These are phyloP conservation scores for Sporothrix brasiliensis DNA, from an alignment of 2,329 filamentous ascomycete species.

Conservation along the genomic window DNA sequence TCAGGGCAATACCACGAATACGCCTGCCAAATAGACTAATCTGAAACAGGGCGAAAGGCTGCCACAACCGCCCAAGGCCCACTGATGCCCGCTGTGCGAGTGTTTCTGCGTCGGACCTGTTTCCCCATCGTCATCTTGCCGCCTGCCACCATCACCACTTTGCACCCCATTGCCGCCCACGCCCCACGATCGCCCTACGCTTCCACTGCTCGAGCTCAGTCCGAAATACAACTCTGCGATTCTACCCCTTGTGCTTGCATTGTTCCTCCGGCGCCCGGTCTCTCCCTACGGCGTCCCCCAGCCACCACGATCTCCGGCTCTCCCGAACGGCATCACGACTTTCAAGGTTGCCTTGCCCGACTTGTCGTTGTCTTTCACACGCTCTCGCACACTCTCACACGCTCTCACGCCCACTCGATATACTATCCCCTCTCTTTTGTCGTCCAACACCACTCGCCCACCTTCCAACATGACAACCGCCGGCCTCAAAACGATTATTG, in stretches of 20 bases:
- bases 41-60: slow-evolving; percentile 19
- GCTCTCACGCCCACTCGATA: not conserved
- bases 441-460: not conserved
- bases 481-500: slow-evolving; percentile 98
- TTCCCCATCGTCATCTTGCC: slow-evolving; percentile 29
- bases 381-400: not conserved
- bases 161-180: not conserved
- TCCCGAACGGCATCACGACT: slow-evolving; percentile 3
- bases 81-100: not conserved
- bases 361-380: not conserved
- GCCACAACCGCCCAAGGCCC: not conserved
- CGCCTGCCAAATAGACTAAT: slow-evolving; percentile 15
- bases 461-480: slow-evolving; percentile 66
- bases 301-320: slow-evolving; percentile 12
- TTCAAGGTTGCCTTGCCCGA: not conserved
- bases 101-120: slow-evolving; percentile 21
- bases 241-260: not conserved
- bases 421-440: not conserved
- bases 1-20: not conserved
- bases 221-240: not conserved
- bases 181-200: not conserved
- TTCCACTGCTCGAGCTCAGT: not conserved
- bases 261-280: not conserved
- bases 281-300: not conserved
- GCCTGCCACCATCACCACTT: slow-evolving; percentile 5